Percentiles rank a stretch among this genome's conserved stretches.
phyloP scores from a whole-genome alignment of 2,329 filamentous ascomycete genomes.

The Capronia coronata region DNA sequence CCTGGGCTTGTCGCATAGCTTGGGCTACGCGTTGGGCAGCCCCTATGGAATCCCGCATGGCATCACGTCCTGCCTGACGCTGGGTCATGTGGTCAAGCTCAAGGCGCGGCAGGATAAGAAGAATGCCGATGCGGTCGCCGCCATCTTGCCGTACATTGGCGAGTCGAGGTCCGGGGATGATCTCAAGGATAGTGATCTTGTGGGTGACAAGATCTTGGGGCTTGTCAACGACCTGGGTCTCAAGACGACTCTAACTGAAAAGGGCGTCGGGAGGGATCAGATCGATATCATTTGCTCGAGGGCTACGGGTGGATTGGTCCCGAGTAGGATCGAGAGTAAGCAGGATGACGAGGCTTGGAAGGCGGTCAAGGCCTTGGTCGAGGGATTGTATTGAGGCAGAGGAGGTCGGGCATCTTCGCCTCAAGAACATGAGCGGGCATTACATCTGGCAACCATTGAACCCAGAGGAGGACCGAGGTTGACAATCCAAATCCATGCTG shows the following conservation, averaged over 20 bases:
- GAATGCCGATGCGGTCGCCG: slow-evolving; percentile 33
- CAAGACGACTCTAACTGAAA: slow-evolving; percentile 25
- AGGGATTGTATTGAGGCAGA: slow-evolving; percentile 15
- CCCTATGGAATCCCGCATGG: slow-evolving; percentile 54
- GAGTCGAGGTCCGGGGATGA: slow-evolving; percentile 23
- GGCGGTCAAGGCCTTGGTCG: slow-evolving; percentile 19
- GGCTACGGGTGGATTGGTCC: slow-evolving; percentile 24
- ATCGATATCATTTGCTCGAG: slow-evolving; percentile 23
- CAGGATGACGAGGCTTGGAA: slow-evolving; percentile 19
- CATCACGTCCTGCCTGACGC: slow-evolving; percentile 49
- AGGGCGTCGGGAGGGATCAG: slow-evolving; percentile 26
- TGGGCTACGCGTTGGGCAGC: slow-evolving; percentile 49
- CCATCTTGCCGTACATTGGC: slow-evolving; percentile 28
- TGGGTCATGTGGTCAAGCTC: slow-evolving; percentile 50
- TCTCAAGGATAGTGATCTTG: slow-evolving; percentile 22
- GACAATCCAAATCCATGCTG: too few species aligned
- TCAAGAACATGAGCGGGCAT: too few species aligned
- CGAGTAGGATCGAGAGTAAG: slow-evolving; percentile 14
- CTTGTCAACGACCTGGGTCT: slow-evolving; percentile 27
- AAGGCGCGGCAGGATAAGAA: slow-evolving; percentile 43
- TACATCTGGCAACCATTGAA: too few species aligned
- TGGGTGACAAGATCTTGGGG: slow-evolving; percentile 25
- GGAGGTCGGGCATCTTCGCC: too few species aligned
- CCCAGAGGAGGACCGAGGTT: too few species aligned
- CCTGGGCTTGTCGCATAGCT: slow-evolving; percentile 43